These are phyloP conservation scores for Gaertneriomyces semiglobifer DNA, from an alignment of 192 early-diverging fungal genomes.

Conservation along the genomic window DNA sequence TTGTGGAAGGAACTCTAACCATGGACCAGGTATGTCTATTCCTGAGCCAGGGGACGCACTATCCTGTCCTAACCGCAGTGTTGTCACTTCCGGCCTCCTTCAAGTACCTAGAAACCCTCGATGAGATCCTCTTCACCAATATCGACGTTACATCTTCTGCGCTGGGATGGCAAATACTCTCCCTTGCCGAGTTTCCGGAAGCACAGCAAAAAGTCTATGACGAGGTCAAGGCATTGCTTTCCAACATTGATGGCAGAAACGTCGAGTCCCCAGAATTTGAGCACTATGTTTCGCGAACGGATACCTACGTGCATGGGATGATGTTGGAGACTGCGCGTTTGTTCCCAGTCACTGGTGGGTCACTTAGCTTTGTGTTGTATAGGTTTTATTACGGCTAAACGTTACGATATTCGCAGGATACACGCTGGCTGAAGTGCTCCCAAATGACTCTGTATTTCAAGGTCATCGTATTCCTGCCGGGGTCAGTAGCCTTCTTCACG, in stretches of 20 bases:
- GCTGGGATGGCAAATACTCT: conserved; percentile 4
- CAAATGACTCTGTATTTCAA: too few species aligned
- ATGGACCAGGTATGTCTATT: background rate
- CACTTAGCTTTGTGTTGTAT: background rate
- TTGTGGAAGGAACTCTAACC: background rate
- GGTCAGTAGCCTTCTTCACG: too few species aligned
- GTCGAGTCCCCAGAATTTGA: background rate
- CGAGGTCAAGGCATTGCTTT: background rate
- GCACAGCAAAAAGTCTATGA: conserved; percentile 9
- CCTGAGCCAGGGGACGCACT: background rate
- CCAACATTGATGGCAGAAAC: background rate
- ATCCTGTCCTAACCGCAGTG: background rate
- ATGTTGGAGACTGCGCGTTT: background rate
- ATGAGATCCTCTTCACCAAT: conserved; percentile 17
- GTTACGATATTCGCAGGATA: too few species aligned
- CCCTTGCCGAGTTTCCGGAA: conserved; percentile 8
- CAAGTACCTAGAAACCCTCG: conserved; percentile 7
- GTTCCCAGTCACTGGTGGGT: background rate
- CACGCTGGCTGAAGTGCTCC: too few species aligned
- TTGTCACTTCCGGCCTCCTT: background rate
- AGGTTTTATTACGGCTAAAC: too few species aligned
- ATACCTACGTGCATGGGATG: background rate
- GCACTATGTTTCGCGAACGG: background rate
- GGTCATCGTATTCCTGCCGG: too few species aligned
- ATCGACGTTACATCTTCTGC: conserved; percentile 13